Conservation (phyloP, 768 basidiomycete genomes). For the Boletus rubescentipes region DNA sequence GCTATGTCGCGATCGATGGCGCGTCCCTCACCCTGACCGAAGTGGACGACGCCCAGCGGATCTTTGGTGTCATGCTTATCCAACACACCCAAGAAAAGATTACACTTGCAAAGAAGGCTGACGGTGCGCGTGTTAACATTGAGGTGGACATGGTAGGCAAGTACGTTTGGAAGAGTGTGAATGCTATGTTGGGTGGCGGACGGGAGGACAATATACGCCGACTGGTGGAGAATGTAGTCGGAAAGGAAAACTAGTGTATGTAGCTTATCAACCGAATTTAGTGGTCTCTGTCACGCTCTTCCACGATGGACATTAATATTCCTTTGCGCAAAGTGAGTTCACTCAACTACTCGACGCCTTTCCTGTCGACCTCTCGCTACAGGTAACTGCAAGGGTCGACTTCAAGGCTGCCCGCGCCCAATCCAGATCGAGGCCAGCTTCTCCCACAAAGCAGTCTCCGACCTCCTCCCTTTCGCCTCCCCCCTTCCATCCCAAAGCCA, state of each 20-base stretch:
- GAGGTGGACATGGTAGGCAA: constrained; percentile 96
- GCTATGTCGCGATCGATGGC: constrained; percentile 93
- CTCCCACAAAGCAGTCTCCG: constrained; percentile 43
- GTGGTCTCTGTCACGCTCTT: no score
- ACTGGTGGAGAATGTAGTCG: constrained; percentile 54
- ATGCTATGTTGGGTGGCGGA: constrained; percentile 58
- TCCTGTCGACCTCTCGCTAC: constrained; percentile 18
- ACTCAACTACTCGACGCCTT: background rate
- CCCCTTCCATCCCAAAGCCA: constrained; percentile 52
- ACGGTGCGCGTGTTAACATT: constrained; percentile 87
- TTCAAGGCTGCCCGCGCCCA: constrained; percentile 35
- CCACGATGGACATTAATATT: constrained; percentile 44
- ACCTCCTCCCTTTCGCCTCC: constrained; percentile 28
- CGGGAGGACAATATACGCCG: constrained; percentile 47
- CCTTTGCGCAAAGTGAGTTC: constrained; percentile 46
- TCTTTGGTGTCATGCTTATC: constrained; percentile 93
- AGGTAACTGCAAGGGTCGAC: constrained; percentile 57
- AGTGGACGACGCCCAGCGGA: constrained; percentile 60
- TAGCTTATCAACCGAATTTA: no score
- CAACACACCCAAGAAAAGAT: constrained; percentile 90
- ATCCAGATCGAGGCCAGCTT: constrained; percentile 45
- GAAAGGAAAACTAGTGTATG: constrained; percentile 25
- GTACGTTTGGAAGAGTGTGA: constrained; percentile 83
- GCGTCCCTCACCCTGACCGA: constrained; percentile 87
- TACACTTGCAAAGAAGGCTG: constrained; percentile 67